phyloP scores from a whole-genome alignment of 495 filamentous ascomycete species.

The Neurospora africana region DNA sequence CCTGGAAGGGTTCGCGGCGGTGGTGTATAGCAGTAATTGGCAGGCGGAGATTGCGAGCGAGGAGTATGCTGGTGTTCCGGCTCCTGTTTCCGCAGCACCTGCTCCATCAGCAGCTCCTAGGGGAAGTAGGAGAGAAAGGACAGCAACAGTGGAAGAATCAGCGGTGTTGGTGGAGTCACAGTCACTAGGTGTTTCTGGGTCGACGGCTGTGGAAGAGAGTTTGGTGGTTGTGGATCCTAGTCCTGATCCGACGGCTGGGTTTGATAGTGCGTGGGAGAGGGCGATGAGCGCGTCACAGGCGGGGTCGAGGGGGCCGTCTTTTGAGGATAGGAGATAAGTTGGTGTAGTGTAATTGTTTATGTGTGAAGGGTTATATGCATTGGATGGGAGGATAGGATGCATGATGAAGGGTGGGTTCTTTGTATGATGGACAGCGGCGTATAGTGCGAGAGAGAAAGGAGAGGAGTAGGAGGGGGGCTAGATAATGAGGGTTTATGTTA shows the following conservation, averaged over 20 bases:
- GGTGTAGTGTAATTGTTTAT: not conserved
- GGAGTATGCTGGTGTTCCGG: constrained; percentile 6
- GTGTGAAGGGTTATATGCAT: not conserved
- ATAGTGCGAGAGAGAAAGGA: not conserved
- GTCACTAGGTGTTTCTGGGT: not conserved
- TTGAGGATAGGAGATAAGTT: not conserved
- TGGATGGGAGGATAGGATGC: not conserved
- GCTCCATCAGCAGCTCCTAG: not conserved
- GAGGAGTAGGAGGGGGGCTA: not conserved
- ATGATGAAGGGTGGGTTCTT: not conserved
- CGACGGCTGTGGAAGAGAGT: constrained; percentile 26
- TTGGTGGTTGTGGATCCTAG: constrained; percentile 35
- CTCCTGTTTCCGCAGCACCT: too few relatives aligned
- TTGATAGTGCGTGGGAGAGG: constrained; percentile 59
- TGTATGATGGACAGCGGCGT: not conserved
- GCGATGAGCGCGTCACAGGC: constrained; percentile 20
- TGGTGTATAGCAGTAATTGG: constrained; percentile 89
- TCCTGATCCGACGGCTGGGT: constrained; percentile 31
- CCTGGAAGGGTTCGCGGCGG: constrained; percentile 86
- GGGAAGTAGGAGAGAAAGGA: not conserved
- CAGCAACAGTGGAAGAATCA: not conserved
- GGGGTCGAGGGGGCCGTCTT: not conserved
- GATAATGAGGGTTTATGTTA: not conserved
- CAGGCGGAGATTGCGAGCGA: constrained; percentile 53
- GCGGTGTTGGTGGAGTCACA: not conserved